Base-by-base conservation (phyloP, 495 filamentous ascomycete genomes). In the Cercophora newfieldiana region DNA sequence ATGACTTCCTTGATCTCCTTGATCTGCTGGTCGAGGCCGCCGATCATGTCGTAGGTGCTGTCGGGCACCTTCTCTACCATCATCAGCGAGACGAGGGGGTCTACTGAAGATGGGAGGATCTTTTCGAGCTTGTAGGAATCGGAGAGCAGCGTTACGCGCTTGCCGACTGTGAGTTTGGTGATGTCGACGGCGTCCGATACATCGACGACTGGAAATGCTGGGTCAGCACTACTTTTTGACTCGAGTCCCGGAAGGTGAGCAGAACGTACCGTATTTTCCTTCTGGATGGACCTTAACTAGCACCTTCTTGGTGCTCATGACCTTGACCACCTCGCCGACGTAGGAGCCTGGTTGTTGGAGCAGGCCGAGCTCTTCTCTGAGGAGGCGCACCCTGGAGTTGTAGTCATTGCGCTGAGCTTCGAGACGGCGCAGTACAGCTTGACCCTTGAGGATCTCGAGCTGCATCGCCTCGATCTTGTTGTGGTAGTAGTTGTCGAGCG, bases 1-100 rank as follows among this genome's bases (percentile, higher is more conserved):
- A 99, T 98, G 61, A 99, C 95, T 77, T 99, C 95, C 81, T 99
- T 99, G 83, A 99, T 99, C 79, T 99, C 96, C 83, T 99, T 98
- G 82, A 99, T 98, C 74, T 99, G 95, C 75, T 99, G 96, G 71
- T 98, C 96, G 54, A 99, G 84, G 66, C 95, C 95, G 77, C 95
- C 95, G 72, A 99, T 99, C 95, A 99, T 99, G 81, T 99, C 95
- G 83, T 99, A 99, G 74, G 95, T 99, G 81, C 93, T 97, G 82
- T 99, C 95, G 28, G 95, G 95, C 26, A 99, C 95, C 81, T 99
- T 99, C 79, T 99, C 95, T 51, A 99, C 95, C 96, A 99, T 98
- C 95, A 99, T 99, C 72, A 99, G 92, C n/a, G 95, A 98, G 37
- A 99, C 95, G 57, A 99, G 89, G 30, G 95, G 95, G 75, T 99